phyloP scores from a whole-genome alignment of 441 rosid genomes.

The Bocquillonia castaneifolia region DNA sequence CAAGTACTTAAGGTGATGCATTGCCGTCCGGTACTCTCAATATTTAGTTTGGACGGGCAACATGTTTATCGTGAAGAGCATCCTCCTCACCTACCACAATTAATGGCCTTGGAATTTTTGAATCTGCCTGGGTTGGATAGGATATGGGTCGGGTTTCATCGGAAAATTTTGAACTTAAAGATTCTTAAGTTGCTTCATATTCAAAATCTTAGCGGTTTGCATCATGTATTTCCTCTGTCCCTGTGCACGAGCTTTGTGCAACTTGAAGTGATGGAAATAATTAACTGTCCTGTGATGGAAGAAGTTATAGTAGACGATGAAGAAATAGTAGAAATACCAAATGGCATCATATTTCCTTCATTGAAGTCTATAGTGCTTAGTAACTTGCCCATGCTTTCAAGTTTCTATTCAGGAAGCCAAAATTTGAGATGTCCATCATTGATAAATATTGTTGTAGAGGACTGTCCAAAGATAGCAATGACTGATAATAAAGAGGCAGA shows the following conservation, averaged over 20 bases:
- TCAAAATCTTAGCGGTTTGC: slow-evolving; percentile 19
- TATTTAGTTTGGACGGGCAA: slow-evolving; percentile 2
- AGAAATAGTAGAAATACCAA: too few relatives aligned
- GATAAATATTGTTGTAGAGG: too few relatives aligned
- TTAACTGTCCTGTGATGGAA: background rate
- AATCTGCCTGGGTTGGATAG: too few relatives aligned
- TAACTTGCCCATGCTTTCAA: background rate
- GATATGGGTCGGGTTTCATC: too few relatives aligned
- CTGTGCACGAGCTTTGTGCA: background rate
- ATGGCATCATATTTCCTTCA: background rate
- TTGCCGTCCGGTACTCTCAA: slow-evolving; percentile 3
- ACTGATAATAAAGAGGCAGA: too few relatives aligned
- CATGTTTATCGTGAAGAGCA: background rate
- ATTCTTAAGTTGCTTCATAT: too few relatives aligned
- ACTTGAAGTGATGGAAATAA: background rate
- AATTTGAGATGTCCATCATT: too few relatives aligned
- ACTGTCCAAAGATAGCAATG: too few relatives aligned
- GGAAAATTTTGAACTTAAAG: too few relatives aligned
- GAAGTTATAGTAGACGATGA: background rate
- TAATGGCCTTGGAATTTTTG: background rate
- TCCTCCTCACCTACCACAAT: background rate
- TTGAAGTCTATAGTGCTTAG: background rate
- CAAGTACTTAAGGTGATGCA: background rate
- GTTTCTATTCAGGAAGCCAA: background rate
- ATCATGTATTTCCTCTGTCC: slow-evolving; percentile 4